Base-by-base conservation (phyloP, 139 green algal genomes). In the Haematococcus sp. region DNA sequence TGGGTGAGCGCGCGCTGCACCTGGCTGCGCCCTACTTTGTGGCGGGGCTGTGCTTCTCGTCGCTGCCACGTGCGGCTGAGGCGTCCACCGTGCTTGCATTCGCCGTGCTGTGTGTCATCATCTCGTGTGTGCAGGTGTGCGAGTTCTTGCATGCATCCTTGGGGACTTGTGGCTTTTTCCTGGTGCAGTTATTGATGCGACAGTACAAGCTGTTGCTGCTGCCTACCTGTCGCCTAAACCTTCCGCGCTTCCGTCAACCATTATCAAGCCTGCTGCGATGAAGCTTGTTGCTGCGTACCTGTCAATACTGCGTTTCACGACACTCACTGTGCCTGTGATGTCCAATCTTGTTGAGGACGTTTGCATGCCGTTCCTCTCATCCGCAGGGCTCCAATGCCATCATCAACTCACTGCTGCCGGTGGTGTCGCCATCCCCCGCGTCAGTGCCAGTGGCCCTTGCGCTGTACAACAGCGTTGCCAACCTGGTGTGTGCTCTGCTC, bases 311-410 rank as follows among this genome's bases (percentile, higher is more conserved):
- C n/a, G n/a, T n/a, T n/a, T n/a, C n/a, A n/a, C n/a, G n/a, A n/a
- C n/a, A n/a, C n/a, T n/a, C n/a, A n/a, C n/a, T n/a, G n/a, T n/a
- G n/a, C n/a, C n/a, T n/a, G n/a, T n/a, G n/a, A n/a, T n/a, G n/a
- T n/a, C n/a, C n/a, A n/a, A n/a, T n/a, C n/a, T n/a, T n/a, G n/a
- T n/a, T n/a, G n/a, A n/a, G n/a, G n/a, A n/a, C n/a, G n/a, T n/a
- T n/a, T n/a, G n/a, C 65, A 44, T 44, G 3, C n/a, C 27, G 32
- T 35, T n/a, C 25, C 49, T 23, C 46, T 30, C 28, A 22, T n/a
- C n/a, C n/a, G n/a, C 65, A 78, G 73, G 73, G 73, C 73, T 73
- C 73, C 54, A 78, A 78, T 64, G 28, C 27, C 35, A 73, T 78
- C 52, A 78, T 78, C 73, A 78, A 78, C 52, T 68, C 49, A 27